Base-by-base conservation (phyloP, 306 rosid genomes). In the Carpinus fangiana region DNA sequence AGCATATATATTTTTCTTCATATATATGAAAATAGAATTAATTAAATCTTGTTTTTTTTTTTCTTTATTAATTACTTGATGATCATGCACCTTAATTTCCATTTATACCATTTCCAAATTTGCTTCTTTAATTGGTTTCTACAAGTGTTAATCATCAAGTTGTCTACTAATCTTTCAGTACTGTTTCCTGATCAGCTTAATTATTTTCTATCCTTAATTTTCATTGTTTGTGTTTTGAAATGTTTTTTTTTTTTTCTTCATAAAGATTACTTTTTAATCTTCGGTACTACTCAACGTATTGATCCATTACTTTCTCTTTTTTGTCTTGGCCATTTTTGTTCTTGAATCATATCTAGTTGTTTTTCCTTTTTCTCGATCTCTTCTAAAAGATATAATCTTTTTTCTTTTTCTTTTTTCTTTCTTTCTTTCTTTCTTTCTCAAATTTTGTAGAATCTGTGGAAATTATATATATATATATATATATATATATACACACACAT, bases 1-100 rank as follows among this genome's bases (percentile, higher is more conserved):
- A 70, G 70, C 70, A 82, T 74, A 23, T 23, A 23, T 23, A 68
- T 48, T 59, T 74, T 73, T 31, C 46, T 75, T n/a, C 10, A 41
- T 57, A 73, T 59, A 1, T 36, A 38, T 38, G 43, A 38, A 41
- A 41, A 41, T 41, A 41, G 45, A 41, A 41, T 41, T 6, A 31
- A 31, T 1, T 31, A 31, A 31, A 23, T 23, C 5, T 5, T n/a
- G n/a, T n/a, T 7, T 5, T 41, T 41, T 5, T 5, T 6, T 41
- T 41, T 7, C 45, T 41, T 41, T 4, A 38, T 38, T 38, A 38
- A 38, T 47, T 36, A 52, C 74, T 78, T 77, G 23, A 26, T 4
- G 43, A 4, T 38, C 53, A 48, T 13, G 67, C 66, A 54, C 41
- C 51, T 46, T 8, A 23, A 23, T n/a, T 14, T 17, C 55, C 34